phyloP scores from a whole-genome alignment of 345 rosid genomes.

The Salix purpurea region DNA sequence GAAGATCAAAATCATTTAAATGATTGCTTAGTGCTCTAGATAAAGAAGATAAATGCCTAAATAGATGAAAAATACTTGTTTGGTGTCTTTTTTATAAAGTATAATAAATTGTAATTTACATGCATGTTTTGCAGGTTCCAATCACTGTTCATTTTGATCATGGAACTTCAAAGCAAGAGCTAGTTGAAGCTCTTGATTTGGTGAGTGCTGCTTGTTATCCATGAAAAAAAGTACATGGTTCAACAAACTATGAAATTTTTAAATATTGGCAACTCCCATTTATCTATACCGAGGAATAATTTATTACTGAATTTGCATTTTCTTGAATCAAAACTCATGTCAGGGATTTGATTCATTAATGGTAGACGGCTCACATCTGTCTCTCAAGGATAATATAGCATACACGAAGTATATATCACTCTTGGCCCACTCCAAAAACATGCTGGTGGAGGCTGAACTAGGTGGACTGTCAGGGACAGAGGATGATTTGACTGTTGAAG shows the following conservation, averaged over 20 bases:
- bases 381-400: constrained; percentile 65
- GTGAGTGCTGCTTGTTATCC: constrained; percentile 34
- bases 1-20: background rate
- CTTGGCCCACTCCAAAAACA: constrained; percentile 62
- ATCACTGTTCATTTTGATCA: constrained; percentile 92
- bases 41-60: background rate
- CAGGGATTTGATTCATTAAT: constrained; percentile 93
- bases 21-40: background rate
- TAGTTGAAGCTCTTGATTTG: constrained; percentile 68
- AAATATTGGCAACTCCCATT: background rate
- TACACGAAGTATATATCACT: constrained; percentile 61
- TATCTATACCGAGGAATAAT: background rate
- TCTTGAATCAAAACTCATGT: constrained; percentile 4
- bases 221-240: background rate
- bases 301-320: constrained; percentile 12
- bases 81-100: background rate
- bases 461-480: constrained; percentile 94
- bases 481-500: constrained; percentile 90
- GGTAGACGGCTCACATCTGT: constrained; percentile 95
- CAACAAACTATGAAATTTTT: background rate
- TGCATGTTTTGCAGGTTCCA: constrained; percentile 63
- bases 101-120: background rate
- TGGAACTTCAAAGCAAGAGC: constrained; percentile 76
- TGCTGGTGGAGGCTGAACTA: constrained; percentile 91
- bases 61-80: too few species aligned